Evolutionary conservation across 1,284 basidiomycete species (phyloP).

Genomic region (Moesziomyces globuligerus): DNA sequence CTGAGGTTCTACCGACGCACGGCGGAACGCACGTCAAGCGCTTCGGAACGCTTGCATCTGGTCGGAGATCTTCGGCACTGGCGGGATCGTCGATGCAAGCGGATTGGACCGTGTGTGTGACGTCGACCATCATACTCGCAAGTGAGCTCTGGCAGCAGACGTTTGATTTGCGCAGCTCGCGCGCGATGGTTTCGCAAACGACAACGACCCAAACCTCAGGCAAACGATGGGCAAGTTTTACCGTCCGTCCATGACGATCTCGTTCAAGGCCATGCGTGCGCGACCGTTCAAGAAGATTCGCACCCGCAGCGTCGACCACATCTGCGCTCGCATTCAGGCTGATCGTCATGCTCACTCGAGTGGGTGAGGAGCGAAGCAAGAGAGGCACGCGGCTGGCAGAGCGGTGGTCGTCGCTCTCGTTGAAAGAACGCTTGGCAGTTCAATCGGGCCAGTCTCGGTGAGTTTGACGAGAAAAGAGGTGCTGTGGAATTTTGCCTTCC

Average conservation of each 20-base stretch:
- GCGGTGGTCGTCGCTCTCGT: no score
- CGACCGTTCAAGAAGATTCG: no score
- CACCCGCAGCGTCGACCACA: no score
- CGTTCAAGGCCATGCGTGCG: not conserved
- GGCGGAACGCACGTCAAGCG: not conserved
- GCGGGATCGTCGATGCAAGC: not conserved
- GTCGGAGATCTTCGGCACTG: not conserved
- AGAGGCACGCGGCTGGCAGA: no score
- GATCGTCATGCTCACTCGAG: no score
- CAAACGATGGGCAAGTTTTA: not conserved
- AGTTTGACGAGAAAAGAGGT: no score
- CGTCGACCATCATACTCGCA: not conserved
- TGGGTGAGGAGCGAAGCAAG: no score
- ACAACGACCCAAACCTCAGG: not conserved
- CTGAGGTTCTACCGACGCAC: conserved; percentile 8
- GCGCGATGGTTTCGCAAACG: not conserved
- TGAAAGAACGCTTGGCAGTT: no score
- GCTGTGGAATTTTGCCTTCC: no score
- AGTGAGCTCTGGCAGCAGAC: no score
- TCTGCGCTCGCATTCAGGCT: no score
- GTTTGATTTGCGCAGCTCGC: not conserved
- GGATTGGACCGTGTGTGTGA: not conserved
- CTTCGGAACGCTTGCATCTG: not conserved
- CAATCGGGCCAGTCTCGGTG: not conserved
- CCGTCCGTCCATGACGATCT: no score